phyloP scores from a whole-genome alignment of 331 rosid genomes.

The Malus hybrid region DNA sequence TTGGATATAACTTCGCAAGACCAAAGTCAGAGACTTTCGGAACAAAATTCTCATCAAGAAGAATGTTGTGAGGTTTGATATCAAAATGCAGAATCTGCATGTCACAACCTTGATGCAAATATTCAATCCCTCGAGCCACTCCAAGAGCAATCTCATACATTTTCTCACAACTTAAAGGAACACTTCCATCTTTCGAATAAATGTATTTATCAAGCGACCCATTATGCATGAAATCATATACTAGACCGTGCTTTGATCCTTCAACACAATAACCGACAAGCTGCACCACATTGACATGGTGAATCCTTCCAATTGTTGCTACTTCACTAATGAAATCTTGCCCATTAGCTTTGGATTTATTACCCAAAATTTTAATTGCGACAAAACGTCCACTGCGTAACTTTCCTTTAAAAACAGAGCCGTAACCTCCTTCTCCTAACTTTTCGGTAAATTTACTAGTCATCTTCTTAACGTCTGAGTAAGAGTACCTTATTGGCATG shows the following conservation, averaged over 20 bases:
- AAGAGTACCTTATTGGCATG: not conserved
- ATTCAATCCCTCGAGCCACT: constrained; percentile 4
- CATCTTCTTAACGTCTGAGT: not conserved
- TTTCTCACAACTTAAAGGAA: not conserved
- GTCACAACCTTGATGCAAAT: constrained; percentile 15
- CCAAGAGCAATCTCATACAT: not conserved
- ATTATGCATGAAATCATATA: constrained; percentile 25
- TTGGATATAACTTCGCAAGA: too few relatives aligned
- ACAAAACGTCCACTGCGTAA: not conserved
- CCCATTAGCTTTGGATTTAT: not conserved
- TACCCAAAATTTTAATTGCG: not conserved
- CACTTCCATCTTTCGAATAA: not conserved
- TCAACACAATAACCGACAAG: constrained; percentile 5
- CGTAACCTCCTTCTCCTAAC: not conserved
- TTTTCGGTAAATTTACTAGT: not conserved
- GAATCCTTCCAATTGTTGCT: not conserved
- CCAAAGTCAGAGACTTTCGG: too few relatives aligned
- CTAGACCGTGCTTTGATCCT: not conserved
- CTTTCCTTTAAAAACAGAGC: not conserved
- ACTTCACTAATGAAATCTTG: constrained; percentile 8
- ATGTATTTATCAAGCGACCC: constrained; percentile 1
- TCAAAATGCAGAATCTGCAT: constrained; percentile 11
- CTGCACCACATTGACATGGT: constrained; percentile 8
- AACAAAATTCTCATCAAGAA: too few relatives aligned
- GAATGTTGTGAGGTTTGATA: not conserved